Evolutionary conservation across 1,284 basidiomycete species (phyloP).

Genomic region (Ustilago loliicola): DNA sequence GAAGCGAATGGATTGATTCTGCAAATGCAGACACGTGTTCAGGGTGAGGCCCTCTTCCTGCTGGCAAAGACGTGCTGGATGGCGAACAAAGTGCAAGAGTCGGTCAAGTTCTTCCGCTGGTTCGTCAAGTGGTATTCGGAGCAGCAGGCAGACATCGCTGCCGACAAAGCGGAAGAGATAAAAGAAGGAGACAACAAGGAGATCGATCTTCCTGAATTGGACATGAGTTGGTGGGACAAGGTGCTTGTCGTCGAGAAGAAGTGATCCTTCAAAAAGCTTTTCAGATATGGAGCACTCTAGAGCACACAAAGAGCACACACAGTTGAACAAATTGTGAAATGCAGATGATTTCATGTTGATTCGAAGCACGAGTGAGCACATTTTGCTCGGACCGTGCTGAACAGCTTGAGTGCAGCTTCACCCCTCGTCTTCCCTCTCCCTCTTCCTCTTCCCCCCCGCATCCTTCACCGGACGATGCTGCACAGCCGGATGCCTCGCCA

Average conservation of each 20-base stretch:
- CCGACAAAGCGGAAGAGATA: not conserved
- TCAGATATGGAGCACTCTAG: not conserved
- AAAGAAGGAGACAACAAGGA: not conserved
- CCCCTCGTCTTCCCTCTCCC: conserved; percentile 47
- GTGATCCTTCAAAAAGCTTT: not conserved
- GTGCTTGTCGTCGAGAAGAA: conserved; percentile 23
- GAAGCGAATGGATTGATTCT: not conserved
- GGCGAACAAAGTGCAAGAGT: conserved; percentile 37
- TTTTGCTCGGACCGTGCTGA: not conserved
- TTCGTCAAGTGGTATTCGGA: conserved; percentile 39
- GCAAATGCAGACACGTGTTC: conserved; percentile 36
- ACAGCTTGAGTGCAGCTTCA: not conserved
- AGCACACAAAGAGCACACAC: not conserved
- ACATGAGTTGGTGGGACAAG: conserved; percentile 45
- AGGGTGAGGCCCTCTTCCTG: conserved; percentile 35
- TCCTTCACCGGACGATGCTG: conserved; percentile 46
- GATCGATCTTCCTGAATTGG: conserved; percentile 23
- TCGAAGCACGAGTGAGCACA: not conserved
- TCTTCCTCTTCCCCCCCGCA: conserved; percentile 31
- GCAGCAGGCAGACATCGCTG: conserved; percentile 21
- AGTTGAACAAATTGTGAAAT: not conserved
- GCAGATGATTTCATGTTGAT: not conserved
- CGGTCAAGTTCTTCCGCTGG: conserved; percentile 39
- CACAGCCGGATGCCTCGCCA: conserved; percentile 65
- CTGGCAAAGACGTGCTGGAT: conserved; percentile 37